These are phyloP conservation scores for Apophysomyces trapeziformis DNA, from an alignment of 371 early-diverging fungal species.

Conservation along the genomic window DNA sequence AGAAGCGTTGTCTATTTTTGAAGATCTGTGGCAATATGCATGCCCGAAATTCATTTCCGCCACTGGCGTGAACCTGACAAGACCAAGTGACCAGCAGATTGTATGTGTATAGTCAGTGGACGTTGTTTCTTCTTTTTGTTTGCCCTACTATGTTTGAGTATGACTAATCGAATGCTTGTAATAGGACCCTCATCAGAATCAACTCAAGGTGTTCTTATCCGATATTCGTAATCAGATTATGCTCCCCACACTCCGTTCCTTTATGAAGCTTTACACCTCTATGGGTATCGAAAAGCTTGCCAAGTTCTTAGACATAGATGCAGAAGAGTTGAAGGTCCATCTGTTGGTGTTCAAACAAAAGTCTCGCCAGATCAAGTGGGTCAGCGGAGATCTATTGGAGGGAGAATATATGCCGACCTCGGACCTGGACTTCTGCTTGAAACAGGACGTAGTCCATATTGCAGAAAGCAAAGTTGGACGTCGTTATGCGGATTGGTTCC, in stretches of 20 bases:
- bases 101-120: slow-evolving; percentile 24
- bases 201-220: slow-evolving; percentile 82
- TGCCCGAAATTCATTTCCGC: slow-evolving; percentile 96
- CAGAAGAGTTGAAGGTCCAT: slow-evolving; percentile 81
- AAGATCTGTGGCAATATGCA: slow-evolving; percentile 90
- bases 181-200: slow-evolving; percentile 75
- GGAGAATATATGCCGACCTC: slow-evolving; percentile 82
- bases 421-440: slow-evolving; percentile 92
- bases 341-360: slow-evolving; percentile 92
- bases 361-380: slow-evolving; percentile 88
- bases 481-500: slow-evolving; percentile 94
- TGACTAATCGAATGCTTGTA: not conserved
- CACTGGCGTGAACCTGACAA: slow-evolving; percentile 71
- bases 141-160: not conserved
- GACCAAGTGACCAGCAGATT: slow-evolving; percentile 18
- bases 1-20: slow-evolving; percentile 77
- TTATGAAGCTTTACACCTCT: slow-evolving; percentile 93
- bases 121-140: too few relatives aligned
- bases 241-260: slow-evolving; percentile 88
- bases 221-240: slow-evolving; percentile 87
- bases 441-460: slow-evolving; percentile 92
- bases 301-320: slow-evolving; percentile 81
- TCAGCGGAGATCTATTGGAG: slow-evolving; percentile 69
- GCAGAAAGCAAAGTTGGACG: slow-evolving; percentile 93
- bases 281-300: slow-evolving; percentile 90